Base-by-base conservation (phyloP, 495 filamentous ascomycete species). In the Symbiotaphrina buchneri region DNA sequence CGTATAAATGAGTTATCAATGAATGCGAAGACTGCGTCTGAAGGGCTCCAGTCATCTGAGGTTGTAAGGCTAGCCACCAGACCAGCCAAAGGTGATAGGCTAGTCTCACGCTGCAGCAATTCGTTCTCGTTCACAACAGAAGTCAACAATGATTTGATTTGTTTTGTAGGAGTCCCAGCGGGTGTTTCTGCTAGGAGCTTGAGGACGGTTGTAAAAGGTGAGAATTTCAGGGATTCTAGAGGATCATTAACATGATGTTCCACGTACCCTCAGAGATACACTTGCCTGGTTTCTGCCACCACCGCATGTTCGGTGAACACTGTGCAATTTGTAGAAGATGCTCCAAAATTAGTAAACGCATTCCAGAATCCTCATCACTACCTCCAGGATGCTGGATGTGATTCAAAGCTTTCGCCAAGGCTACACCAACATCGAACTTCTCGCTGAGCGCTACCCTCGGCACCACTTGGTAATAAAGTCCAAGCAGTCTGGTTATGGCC, bases 381-480 rank as follows among this genome's bases (percentile, higher is more conserved):
- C 48, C 51, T 1, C 39, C 11, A 19, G 31, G 24, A 10, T 40
- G 38, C 15, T 71, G 61, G 4, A 64, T 34, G 24, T 56, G 49
- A 28, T 58, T 53, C 26, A 91, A 49, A 5, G 68, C 60, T 30
- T 68, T 60, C 10, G 74, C 63, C n/a, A 94, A 51, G 10, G 75
- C 53, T 4, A 71, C 48, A 0, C 81, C 80, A 10, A 85, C 74
- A 47, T 94, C 90, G 39, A 93, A 81, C 31, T 68, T 82, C 31
- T 84, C 77, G 34, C 71, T 69, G 18, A 90, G 52, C 0, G 82
- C 82, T 13, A 80, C 50, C 41, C 81, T 70, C 2, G 87, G 82
- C 16, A 82, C 54, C 2, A 81, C 62, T 40, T 82, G 65, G 44
- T 84, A 93, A 47, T 79, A 95, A 19, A 74, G 59, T 17, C 65